phyloP scores from a whole-genome alignment of 768 basidiomycete genomes.

The Termitomyces sp. region DNA sequence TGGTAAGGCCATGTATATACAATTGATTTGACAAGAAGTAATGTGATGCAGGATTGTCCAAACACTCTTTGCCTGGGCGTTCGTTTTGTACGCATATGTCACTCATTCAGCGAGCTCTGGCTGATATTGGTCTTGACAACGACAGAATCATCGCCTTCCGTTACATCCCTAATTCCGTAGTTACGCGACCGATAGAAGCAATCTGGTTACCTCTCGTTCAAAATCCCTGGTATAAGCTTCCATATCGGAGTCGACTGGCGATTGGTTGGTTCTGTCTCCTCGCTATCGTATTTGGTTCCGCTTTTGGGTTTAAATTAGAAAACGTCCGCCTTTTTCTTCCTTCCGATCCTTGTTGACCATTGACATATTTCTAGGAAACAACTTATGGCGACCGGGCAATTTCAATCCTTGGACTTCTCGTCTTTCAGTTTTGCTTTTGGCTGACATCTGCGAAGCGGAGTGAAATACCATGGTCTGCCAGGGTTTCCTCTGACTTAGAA shows the following conservation, averaged over 20 bases:
- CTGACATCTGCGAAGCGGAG: constrained; percentile 55
- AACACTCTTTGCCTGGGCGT: constrained; percentile 79
- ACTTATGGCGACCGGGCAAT: constrained; percentile 78
- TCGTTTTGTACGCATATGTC: constrained; percentile 50
- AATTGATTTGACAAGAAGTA: constrained; percentile 5
- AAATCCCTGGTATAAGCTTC: constrained; percentile 58
- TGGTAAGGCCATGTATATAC: constrained; percentile 40
- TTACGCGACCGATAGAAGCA: constrained; percentile 66
- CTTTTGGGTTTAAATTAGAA: constrained; percentile 70
- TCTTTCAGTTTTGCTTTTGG: constrained; percentile 79
- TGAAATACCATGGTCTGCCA: constrained; percentile 62
- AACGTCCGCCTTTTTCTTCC: constrained; percentile 30
- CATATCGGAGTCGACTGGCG: constrained; percentile 46
- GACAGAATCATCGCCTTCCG: constrained; percentile 78
- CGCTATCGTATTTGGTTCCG: constrained; percentile 78
- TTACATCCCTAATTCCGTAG: constrained; percentile 68
- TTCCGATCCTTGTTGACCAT: constrained; percentile 7
- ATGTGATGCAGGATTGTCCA: constrained; percentile 59
- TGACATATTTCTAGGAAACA: constrained; percentile 26
- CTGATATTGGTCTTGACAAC: background rate
- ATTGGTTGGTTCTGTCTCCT: constrained; percentile 76
- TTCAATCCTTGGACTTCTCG: constrained; percentile 69
- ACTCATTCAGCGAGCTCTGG: background rate
- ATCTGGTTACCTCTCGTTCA: constrained; percentile 65
- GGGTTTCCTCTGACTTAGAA: background rate